Percentiles rank a stretch among this genome's conserved stretches.
phyloP scores from a whole-genome alignment of 148 eudicot genomes.

The Pouteria glomerata region DNA sequence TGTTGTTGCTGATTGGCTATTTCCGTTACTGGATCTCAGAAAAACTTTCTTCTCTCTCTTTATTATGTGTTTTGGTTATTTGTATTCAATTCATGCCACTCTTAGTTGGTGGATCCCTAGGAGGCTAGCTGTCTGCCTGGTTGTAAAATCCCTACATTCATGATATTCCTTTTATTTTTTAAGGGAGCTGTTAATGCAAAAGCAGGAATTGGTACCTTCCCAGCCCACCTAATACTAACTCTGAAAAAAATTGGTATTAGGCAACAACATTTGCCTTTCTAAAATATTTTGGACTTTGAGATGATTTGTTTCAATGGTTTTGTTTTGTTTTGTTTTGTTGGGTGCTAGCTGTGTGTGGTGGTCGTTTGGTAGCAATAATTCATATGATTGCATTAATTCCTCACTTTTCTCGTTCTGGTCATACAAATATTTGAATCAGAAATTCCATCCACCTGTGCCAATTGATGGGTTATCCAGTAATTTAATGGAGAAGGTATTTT shows the following conservation, averaged over 20 bases:
- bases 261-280: background rate
- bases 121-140: constrained; percentile 10
- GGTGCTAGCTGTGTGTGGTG: background rate
- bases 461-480: background rate
- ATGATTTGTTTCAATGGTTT: background rate
- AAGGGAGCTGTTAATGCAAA: background rate
- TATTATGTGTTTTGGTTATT: background rate
- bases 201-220: too few relatives aligned
- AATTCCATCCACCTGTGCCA: background rate
- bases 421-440: background rate
- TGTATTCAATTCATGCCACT: constrained; percentile 11
- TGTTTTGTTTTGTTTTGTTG: background rate
- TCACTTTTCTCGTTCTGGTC: background rate
- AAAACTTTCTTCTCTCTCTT: background rate
- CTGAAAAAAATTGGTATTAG: background rate
- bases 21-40: background rate
- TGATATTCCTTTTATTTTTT: background rate
- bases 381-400: background rate
- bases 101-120: constrained; percentile 6
- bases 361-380: background rate
- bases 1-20: background rate
- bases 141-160: constrained; percentile 2
- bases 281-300: background rate
- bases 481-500: background rate
- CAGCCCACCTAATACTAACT: too few relatives aligned